These are phyloP conservation scores for Teratosphaeria epicoccoides DNA, from an alignment of 2,329 filamentous ascomycete species.

Conservation along the genomic window DNA sequence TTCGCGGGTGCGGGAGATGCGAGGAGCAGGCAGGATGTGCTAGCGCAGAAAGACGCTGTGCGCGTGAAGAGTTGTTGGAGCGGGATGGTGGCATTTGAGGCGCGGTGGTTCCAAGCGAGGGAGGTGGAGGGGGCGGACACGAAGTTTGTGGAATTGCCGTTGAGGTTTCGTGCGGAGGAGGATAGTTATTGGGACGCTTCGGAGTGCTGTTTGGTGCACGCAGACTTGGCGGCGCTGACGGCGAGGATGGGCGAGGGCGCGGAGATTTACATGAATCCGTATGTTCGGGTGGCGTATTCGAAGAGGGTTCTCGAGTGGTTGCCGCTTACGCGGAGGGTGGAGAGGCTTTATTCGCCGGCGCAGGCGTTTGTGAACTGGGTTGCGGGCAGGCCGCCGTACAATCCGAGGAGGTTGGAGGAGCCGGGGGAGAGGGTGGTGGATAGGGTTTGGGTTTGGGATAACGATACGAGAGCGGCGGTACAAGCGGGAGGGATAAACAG, in stretches of 20 bases:
- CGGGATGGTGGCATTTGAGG: slow-evolving; percentile 61
- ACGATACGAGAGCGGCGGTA: not conserved
- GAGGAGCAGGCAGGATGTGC: slow-evolving; percentile 49
- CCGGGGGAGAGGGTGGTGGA: slow-evolving; percentile 47
- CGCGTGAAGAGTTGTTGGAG: slow-evolving; percentile 67
- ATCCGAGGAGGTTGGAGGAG: slow-evolving; percentile 50
- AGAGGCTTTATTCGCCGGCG: slow-evolving; percentile 50
- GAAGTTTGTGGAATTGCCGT: slow-evolving; percentile 31
- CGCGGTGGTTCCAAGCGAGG: slow-evolving; percentile 43
- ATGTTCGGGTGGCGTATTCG: slow-evolving; percentile 60
- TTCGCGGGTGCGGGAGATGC: slow-evolving; percentile 46
- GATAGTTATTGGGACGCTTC: slow-evolving; percentile 36
- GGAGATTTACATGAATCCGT: slow-evolving; percentile 65
- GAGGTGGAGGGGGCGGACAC: slow-evolving; percentile 6
- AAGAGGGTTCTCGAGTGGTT: slow-evolving; percentile 48
- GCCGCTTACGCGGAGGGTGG: slow-evolving; percentile 50
- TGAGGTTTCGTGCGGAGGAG: slow-evolving; percentile 32
- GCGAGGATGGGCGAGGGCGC: slow-evolving; percentile 29
- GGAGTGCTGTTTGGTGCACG: slow-evolving; percentile 38
- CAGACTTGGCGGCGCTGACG: slow-evolving; percentile 29
- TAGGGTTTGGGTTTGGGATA: slow-evolving; percentile 40
- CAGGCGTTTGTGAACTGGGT: slow-evolving; percentile 48
- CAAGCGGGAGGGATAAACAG: not conserved
- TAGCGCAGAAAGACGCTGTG: slow-evolving; percentile 52
- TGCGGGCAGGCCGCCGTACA: slow-evolving; percentile 47